A percentile compares a stretch with the other conserved stretches of the same genome.
Evolutionary conservation across 495 filamentous ascomycete species (phyloP).

Genomic region (Melanomma pulvis-pyrius): DNA sequence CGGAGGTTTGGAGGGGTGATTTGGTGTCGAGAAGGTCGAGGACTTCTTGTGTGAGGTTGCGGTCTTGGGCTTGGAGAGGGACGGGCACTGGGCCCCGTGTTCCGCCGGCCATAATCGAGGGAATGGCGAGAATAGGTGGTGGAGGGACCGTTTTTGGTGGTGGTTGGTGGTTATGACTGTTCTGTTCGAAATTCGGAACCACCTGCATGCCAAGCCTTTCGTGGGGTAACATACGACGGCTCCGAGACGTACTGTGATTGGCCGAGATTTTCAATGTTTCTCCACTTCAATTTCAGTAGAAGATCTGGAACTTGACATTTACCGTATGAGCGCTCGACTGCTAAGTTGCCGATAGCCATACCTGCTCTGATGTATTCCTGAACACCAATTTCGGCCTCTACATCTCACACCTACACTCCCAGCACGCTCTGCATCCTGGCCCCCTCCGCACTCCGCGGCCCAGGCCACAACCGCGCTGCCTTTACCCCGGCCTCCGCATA

Average conservation of each 20-base stretch:
- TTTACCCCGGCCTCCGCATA: not conserved
- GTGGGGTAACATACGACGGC: no score
- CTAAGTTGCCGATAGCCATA: no score
- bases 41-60: constrained; percentile 44
- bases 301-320: no score
- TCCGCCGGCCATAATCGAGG: constrained; percentile 43
- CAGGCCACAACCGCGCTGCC: not conserved
- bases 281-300: no score
- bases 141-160: not conserved
- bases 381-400: no score
- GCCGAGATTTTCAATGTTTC: no score
- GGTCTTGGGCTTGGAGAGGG: constrained; percentile 35
- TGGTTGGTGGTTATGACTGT: not conserved
- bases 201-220: not conserved
- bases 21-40: constrained; percentile 47
- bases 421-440: not conserved
- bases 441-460: not conserved
- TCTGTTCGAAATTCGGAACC: constrained; percentile 20
- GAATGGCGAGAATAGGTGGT: not conserved
- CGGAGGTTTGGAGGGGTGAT: constrained; percentile 68
- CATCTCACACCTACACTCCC: not conserved
- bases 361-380: no score
- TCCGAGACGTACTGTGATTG: not conserved
- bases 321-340: no score
- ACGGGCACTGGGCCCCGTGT: constrained; percentile 47